Evolutionary conservation across 106 monocot genomes (phyloP).

Genomic region (Dendrobium huoshanense): DNA sequence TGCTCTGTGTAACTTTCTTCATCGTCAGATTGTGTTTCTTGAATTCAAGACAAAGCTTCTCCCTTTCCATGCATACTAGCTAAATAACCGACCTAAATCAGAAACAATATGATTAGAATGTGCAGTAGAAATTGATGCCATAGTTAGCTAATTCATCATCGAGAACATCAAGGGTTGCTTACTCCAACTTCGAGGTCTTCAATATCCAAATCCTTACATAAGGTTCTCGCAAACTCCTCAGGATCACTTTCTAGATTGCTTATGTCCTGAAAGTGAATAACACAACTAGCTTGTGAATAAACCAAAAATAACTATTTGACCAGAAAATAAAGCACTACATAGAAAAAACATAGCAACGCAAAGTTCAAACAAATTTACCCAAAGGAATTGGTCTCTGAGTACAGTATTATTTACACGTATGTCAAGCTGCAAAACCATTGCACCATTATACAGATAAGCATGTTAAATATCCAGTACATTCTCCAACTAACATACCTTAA

Average conservation of each 20-base stretch:
- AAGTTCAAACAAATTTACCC: constrained; percentile 45
- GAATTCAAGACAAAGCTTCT: background rate
- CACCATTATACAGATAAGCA: background rate
- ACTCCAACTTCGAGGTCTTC: constrained; percentile 93
- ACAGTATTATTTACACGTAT: constrained; percentile 82
- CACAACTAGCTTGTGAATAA: background rate
- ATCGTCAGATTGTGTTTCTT: background rate
- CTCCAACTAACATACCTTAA: constrained; percentile 43
- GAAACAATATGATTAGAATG: background rate
- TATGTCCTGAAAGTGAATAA: constrained; percentile 49
- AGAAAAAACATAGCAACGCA: background rate
- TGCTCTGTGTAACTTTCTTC: background rate
- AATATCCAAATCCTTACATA: constrained; percentile 80
- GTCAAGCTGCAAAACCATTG: constrained; percentile 57
- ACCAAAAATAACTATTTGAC: background rate
- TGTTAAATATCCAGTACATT: background rate
- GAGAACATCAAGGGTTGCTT: constrained; percentile 23
- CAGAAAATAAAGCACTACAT: background rate
- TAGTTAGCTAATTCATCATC: background rate
- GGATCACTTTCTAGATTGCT: constrained; percentile 96
- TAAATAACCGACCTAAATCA: too few species aligned
- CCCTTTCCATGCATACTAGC: background rate
- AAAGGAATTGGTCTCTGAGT: constrained; percentile 86
- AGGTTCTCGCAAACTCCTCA: constrained; percentile 81
- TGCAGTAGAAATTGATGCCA: background rate